Evolutionary conservation across 345 rosid species (phyloP), one percentile per base, ranked within the genome.

Genomic region (Corchorus olitorius): DNA sequence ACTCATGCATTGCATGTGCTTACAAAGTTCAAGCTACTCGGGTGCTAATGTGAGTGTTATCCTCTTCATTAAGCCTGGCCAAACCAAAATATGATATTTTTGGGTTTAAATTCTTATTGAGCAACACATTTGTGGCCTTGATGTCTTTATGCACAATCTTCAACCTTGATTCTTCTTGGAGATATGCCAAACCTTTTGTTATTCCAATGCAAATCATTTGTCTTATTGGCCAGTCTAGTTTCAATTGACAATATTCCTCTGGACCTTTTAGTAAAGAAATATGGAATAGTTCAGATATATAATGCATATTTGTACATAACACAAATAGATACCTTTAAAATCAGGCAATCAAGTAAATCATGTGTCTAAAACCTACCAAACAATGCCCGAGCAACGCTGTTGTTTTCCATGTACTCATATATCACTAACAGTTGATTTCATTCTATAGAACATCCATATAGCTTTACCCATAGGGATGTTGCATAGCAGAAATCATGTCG

Each of bases 391-490:
- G 90, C 86, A 49, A 88, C 87, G 66, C 86, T 85, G 79, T 89
- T 88, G 77, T 88, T 89, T 65, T 85, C 85, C 80, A 89, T 61
- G 85, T 85, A 89, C 82, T 89, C 90, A 5, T 89, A 89, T 4
- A 88, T 77, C 58, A 89, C 59, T 83, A 89, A 74, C 55, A 89
- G 76, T 65, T 89, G 90, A 56, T 89, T 82, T 22, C 84, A 86
- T 84, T 88, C 90, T 14, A 88, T 81, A 8, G 89, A 88, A 62
- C 85, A 89, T 74, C 90, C 90, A 71, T 85, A 83, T 56, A 89
- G 70, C 75, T 85, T 86, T 55, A 88, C 89, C n/a, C n/a, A n/a
- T 59, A 89, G 87, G 88, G 87, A 75, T 89, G 91, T 59, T 86
- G 85, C 33, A 89, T 79, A 79, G 89, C 88, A 1, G 93, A 88